Conservation (phyloP, 192 early-diverging fungal genomes). For the Neocallimastix lanati region DNA sequence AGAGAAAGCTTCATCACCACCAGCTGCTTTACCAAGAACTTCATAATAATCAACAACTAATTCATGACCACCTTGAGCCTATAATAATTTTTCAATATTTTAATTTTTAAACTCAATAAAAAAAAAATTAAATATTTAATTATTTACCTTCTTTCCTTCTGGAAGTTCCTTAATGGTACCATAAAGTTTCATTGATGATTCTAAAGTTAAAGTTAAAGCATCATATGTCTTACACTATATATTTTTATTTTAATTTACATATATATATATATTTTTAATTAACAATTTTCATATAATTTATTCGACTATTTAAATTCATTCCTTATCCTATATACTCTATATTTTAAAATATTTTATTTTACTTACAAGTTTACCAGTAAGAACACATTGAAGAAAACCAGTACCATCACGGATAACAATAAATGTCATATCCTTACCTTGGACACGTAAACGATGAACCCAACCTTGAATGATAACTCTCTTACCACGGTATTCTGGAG, state of each 20-base stretch:
- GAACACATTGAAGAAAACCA: constrained; percentile 82
- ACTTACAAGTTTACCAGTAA: constrained; percentile 63
- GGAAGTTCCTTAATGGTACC: constrained; percentile 77
- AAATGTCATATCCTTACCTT: constrained; percentile 96
- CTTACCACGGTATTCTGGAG: constrained; percentile 38
- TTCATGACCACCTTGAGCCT: constrained; percentile 95
- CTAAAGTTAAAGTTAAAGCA: constrained; percentile 74
- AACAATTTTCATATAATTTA: too few relatives aligned
- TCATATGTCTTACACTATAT: constrained; percentile 80
- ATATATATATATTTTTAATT: too few relatives aligned
- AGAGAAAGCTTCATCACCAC: constrained; percentile 78
- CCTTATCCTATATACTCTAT: too few relatives aligned
- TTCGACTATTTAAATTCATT: too few relatives aligned
- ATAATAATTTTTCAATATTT: too few relatives aligned
- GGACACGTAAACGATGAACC: constrained; percentile 87
- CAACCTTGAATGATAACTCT: constrained; percentile 82
- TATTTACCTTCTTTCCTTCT: constrained; percentile 72
- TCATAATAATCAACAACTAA: constrained; percentile 91
- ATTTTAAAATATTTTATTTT: too few relatives aligned
- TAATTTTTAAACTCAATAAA: too few relatives aligned
- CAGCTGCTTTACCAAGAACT: constrained; percentile 77
- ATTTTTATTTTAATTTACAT: background rate
- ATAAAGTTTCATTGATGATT: constrained; percentile 79
- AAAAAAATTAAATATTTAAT: too few relatives aligned
- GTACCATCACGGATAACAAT: constrained; percentile 83